phyloP scores from a whole-genome alignment of 2,329 filamentous ascomycete genomes.

The Colletotrichum gloeosporioides region DNA sequence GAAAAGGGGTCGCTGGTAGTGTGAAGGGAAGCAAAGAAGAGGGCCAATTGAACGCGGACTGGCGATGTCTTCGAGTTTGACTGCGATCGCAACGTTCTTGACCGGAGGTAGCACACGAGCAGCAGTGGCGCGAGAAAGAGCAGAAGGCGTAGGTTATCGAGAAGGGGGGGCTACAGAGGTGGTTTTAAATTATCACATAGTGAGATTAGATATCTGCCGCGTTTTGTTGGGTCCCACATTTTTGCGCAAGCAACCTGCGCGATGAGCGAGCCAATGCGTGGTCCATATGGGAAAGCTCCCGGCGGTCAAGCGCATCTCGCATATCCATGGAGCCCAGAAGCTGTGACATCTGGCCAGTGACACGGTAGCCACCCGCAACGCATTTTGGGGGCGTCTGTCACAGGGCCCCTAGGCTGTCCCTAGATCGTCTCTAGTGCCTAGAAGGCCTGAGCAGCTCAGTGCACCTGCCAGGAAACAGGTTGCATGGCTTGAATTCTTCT shows the following conservation, averaged over 20 bases:
- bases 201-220: slow-evolving; percentile 21
- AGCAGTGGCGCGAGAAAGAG: slow-evolving; percentile 4
- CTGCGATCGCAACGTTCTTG: background rate
- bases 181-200: slow-evolving; percentile 21
- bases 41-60: background rate
- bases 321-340: background rate
- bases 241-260: background rate
- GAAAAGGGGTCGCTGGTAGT: background rate
- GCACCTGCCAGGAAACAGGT: background rate
- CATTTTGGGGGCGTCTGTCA: background rate
- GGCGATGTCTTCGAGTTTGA: background rate
- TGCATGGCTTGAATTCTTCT: background rate
- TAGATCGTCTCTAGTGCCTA: background rate
- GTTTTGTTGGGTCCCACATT: slow-evolving; percentile 20
- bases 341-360: background rate
- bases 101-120: background rate
- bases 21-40: background rate
- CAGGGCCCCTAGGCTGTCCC: background rate
- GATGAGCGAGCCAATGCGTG: background rate
- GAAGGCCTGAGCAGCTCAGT: background rate
- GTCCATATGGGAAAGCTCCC: background rate
- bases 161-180: slow-evolving; percentile 4
- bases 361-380: background rate
- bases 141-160: background rate
- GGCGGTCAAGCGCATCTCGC: slow-evolving; percentile 14